Evolutionary conservation across 2,329 filamentous ascomycete species (phyloP).

Genomic region (Botrytis cinerea): DNA sequence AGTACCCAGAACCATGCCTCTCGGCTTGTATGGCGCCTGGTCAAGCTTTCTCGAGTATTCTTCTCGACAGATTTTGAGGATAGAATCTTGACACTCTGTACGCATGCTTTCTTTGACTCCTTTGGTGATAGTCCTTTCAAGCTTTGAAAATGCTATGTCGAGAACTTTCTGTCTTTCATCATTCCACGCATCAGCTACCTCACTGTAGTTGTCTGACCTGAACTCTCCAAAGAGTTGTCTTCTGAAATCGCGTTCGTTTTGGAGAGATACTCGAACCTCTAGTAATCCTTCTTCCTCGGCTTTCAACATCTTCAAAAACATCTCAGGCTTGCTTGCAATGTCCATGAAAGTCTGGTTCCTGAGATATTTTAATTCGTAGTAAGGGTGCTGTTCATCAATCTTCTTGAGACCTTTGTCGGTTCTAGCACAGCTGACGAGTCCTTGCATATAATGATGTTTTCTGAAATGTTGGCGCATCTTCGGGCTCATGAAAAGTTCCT

Average conservation of each 20-base stretch:
- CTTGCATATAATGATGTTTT: constrained; percentile 78
- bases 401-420: constrained; percentile 93
- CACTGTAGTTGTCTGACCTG: constrained; percentile 92
- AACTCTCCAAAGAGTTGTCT: constrained; percentile 79
- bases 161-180: constrained; percentile 81
- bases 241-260: constrained; percentile 74
- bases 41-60: constrained; percentile 88
- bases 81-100: constrained; percentile 89
- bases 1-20: constrained; percentile 86
- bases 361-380: constrained; percentile 97
- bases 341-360: constrained; percentile 83
- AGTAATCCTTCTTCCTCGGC: constrained; percentile 93
- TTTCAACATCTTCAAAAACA: constrained; percentile 96
- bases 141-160: constrained; percentile 75
- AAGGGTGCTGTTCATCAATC: constrained; percentile 93
- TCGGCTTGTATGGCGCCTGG: constrained; percentile 93
- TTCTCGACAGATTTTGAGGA: constrained; percentile 84
- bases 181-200: constrained; percentile 94
- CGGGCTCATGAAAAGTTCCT: constrained; percentile 86
- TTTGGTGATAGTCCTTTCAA: constrained; percentile 82
- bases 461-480: constrained; percentile 87
- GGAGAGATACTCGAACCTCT: constrained; percentile 78
- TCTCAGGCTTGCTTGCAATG: constrained; percentile 78
- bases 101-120: constrained; percentile 93
- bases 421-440: constrained; percentile 81